phyloP scores from a whole-genome alignment of 352 stramenopile species.

The Elongisporangium undulatum region DNA sequence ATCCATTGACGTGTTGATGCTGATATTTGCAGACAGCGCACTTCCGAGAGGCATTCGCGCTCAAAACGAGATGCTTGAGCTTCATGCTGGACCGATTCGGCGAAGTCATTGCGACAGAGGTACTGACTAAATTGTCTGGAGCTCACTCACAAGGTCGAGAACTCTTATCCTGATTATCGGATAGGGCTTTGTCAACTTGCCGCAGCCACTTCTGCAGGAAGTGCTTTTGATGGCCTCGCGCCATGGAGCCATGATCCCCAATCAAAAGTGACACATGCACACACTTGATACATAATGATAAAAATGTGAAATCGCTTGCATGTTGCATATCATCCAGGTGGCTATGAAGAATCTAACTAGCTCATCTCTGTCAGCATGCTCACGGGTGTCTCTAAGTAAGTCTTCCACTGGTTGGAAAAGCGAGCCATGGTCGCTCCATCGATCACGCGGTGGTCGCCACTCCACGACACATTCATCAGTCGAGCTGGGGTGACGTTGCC shows the following conservation, averaged over 20 bases:
- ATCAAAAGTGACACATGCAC: slow-evolving; percentile 20
- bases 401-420: slow-evolving; percentile 97
- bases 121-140: slow-evolving; percentile 12
- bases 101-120: slow-evolving; percentile 65
- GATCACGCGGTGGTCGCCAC: slow-evolving; percentile 97
- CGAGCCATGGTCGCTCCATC: slow-evolving; percentile 97
- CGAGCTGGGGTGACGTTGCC: slow-evolving; percentile 81
- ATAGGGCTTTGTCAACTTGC: slow-evolving; percentile 59
- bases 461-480: slow-evolving; percentile 97
- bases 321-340: neutral
- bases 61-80: slow-evolving; percentile 78
- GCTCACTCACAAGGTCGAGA: too few species aligned
- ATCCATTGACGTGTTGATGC: neutral
- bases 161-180: too few species aligned
- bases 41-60: slow-evolving; percentile 51
- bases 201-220: slow-evolving; percentile 65
- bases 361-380: slow-evolving; percentile 90
- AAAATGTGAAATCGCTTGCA: neutral
- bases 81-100: slow-evolving; percentile 84
- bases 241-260: slow-evolving; percentile 64
- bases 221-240: slow-evolving; percentile 57
- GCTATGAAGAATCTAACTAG: slow-evolving; percentile 20
- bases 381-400: slow-evolving; percentile 93
- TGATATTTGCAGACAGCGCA: slow-evolving; percentile 48
- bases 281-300: neutral